Base-by-base conservation (phyloP, 1,139 yeast species). In the Debaryomyces sp. region DNA sequence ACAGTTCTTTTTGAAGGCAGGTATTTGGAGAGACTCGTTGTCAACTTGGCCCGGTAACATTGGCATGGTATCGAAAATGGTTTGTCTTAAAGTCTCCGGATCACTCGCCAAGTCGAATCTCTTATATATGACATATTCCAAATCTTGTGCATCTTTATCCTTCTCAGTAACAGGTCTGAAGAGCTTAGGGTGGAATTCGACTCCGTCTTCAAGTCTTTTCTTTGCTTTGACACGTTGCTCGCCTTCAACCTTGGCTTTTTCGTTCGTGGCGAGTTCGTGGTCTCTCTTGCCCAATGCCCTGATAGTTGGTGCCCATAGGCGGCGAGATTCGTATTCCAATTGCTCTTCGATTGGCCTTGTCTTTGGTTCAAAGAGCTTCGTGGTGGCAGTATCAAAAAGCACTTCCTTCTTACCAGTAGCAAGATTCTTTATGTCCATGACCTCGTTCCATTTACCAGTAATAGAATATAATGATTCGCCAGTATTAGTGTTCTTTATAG, bases 381-480 rank as follows among this genome's bases (percentile, higher is more conserved):
- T 78, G 17, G 71, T 72, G 13, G 62, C 58, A 1, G 95, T 82
- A 62, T 94, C 96, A 56, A 84, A 85, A 21, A 90, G 78, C 1
- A 80, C 78, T 2, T 65, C 56, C 55, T 80, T 82, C 48, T 72
- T 62, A 13, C 79, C 78, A 1, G 82, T 78, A 41, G 71, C 67
- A 39, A 74, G 53, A 56, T 85, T 75, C 59, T 82, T 85, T 50
- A 91, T 81, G 49, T 85, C 81, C 82, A 94, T 86, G 2, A 85
- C 74, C 50, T 86, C 97, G 67, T 91, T 91, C 99, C 99, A 94
- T 67, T 94, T 94, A 15, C 99, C 99, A 5, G 86, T 61, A 34
- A 94, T 77, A 54, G 82, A 86, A 62, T 74, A 91, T 40, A 87
- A 68, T 1, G 72, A 73, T 57, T 87, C 83, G 7, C 81, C 81